A percentile compares a stretch with the other conserved stretches of the same genome.
These are phyloP conservation scores for Exophiala sp. DNA, from an alignment of 2,329 filamentous ascomycete genomes.

Conservation along the genomic window DNA sequence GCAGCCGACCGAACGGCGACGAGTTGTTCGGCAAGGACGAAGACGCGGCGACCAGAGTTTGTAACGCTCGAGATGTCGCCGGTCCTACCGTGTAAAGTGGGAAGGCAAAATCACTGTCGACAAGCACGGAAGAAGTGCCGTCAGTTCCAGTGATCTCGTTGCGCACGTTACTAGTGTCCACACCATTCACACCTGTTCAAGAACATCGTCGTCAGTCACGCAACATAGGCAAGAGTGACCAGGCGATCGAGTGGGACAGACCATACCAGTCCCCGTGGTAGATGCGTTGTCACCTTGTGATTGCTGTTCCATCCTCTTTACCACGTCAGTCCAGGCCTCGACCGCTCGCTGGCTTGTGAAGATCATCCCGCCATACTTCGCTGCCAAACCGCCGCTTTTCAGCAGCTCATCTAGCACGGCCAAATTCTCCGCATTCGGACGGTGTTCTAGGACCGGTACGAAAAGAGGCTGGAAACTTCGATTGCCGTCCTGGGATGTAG, in stretches of 20 bases:
- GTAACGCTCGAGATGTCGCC: conserved; percentile 62
- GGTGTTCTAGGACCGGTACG: conserved; percentile 47
- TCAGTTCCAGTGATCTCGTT: background rate
- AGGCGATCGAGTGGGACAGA: background rate
- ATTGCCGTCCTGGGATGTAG: conserved; percentile 6
- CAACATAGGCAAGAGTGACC: background rate
- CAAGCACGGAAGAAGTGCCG: background rate
- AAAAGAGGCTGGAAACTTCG: conserved; percentile 31
- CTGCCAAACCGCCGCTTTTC: conserved; percentile 31
- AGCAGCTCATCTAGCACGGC: conserved; percentile 36
- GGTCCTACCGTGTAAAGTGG: conserved; percentile 49
- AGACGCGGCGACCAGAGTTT: conserved; percentile 45
- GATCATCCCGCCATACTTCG: conserved; percentile 46
- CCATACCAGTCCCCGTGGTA: conserved; percentile 29
- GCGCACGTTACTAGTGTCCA: background rate
- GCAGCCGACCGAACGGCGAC: conserved; percentile 34
- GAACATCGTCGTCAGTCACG: background rate
- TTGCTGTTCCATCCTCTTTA: conserved; percentile 29
- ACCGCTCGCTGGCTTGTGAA: conserved; percentile 50
- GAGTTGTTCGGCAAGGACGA: background rate
- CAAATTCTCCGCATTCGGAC: conserved; percentile 38
- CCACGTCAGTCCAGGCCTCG: conserved; percentile 41
- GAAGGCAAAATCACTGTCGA: conserved; percentile 25
- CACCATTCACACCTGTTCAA: conserved; percentile 2
- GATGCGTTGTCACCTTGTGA: background rate